Conservation (phyloP, 805 yeast genomes). For the Myxozyma sirexii region DNA sequence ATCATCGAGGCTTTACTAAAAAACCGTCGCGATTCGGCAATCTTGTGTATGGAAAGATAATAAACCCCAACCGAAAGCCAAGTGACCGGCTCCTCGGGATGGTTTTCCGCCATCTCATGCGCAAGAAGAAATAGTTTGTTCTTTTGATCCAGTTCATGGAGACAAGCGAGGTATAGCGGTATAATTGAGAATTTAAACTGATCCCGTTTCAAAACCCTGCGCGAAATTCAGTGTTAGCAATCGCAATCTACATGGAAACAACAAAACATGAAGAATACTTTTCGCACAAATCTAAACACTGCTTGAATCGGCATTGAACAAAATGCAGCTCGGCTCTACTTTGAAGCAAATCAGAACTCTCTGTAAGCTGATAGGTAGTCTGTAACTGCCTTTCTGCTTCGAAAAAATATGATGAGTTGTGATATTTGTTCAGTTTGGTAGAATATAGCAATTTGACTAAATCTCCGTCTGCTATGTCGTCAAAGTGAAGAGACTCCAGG, state of each 20-base stretch:
- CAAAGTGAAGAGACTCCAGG: slow-evolving; percentile 62
- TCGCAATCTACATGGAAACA: too few species aligned
- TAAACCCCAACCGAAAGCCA: slow-evolving; percentile 94
- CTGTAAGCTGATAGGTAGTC: slow-evolving; percentile 71
- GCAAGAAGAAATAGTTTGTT: slow-evolving; percentile 79
- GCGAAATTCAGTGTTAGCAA: background rate
- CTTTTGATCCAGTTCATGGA: slow-evolving; percentile 80
- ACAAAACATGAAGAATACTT: slow-evolving; percentile 38
- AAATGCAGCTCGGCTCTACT: slow-evolving; percentile 71
- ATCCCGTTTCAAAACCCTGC: slow-evolving; percentile 50
- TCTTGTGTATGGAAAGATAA: slow-evolving; percentile 71
- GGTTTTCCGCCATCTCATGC: slow-evolving; percentile 81
- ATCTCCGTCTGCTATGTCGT: slow-evolving; percentile 73
- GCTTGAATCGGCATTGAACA: slow-evolving; percentile 75
- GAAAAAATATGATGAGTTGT: slow-evolving; percentile 56
- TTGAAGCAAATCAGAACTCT: slow-evolving; percentile 68
- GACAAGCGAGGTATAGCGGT: slow-evolving; percentile 79
- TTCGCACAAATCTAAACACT: slow-evolving; percentile 77
- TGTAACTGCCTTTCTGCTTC: slow-evolving; percentile 67
- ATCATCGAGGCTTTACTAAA: slow-evolving; percentile 87
- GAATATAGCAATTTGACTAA: slow-evolving; percentile 76
- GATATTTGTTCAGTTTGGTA: slow-evolving; percentile 71
- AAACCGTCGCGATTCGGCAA: slow-evolving; percentile 80
- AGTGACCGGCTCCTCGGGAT: slow-evolving; percentile 78
- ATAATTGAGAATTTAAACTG: slow-evolving; percentile 69